Conservation (phyloP, 495 filamentous ascomycete species). For the Penicillium macrosclerotiorum region DNA sequence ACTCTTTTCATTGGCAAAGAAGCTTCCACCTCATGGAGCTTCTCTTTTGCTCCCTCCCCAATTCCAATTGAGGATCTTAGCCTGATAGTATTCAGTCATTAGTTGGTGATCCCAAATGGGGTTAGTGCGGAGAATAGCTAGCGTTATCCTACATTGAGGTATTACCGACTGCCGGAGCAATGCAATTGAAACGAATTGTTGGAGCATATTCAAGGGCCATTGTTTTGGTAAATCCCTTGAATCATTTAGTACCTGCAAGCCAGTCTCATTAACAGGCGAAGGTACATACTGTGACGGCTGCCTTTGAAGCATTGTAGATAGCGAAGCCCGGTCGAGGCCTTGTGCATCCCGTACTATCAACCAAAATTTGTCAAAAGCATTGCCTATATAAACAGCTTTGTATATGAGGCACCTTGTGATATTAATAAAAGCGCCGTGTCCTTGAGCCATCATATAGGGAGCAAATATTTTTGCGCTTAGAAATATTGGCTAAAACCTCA, state of each 20-base stretch:
- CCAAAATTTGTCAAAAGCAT: neutral
- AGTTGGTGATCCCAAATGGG: neutral
- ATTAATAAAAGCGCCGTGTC: constrained; percentile 10
- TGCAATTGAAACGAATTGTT: constrained; percentile 11
- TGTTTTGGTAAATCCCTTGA: constrained; percentile 14
- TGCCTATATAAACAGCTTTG: neutral
- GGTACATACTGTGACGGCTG: constrained; percentile 33
- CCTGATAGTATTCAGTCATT: neutral
- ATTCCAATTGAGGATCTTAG: constrained; percentile 1
- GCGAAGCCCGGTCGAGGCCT: constrained; percentile 5
- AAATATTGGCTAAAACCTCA: constrained; percentile 4
- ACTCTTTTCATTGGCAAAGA: constrained; percentile 12
- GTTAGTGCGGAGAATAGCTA: neutral
- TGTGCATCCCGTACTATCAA: constrained; percentile 9
- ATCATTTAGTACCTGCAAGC: neutral
- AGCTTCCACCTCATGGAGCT: constrained; percentile 2
- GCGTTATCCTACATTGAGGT: constrained; percentile 4
- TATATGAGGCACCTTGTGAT: constrained; percentile 5
- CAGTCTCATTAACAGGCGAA: too few relatives aligned
- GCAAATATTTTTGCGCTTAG: constrained; percentile 4
- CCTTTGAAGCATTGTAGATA: constrained; percentile 38
- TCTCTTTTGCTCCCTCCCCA: neutral
- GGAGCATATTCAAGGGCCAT: constrained; percentile 23
- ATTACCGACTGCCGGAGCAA: constrained; percentile 11
- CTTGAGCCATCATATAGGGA: constrained; percentile 10